Evolutionary conservation across 768 basidiomycete genomes (phyloP).

Genomic region (Tulasnella sp.): DNA sequence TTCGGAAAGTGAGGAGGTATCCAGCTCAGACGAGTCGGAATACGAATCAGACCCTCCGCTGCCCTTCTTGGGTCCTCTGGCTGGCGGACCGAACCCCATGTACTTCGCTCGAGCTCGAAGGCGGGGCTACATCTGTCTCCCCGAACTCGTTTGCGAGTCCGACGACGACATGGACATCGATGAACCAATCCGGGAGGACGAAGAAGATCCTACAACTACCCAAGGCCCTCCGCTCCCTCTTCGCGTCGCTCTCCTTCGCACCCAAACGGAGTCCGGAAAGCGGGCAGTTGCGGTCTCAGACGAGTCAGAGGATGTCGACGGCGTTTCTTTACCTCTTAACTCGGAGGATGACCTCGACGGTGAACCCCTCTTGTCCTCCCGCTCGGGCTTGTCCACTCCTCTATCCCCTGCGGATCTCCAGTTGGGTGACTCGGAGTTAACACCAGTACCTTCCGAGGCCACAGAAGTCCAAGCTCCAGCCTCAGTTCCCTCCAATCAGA

Average conservation of each 20-base stretch:
- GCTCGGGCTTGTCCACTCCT: background rate
- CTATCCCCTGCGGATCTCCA: background rate
- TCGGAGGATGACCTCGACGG: slow-evolving; percentile 13
- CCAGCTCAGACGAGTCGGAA: slow-evolving; percentile 14
- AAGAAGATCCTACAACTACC: background rate
- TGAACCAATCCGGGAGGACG: background rate
- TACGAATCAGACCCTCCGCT: slow-evolving; percentile 14
- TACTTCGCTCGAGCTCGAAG: slow-evolving; percentile 20
- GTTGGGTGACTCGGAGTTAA: background rate
- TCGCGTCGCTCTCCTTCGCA: slow-evolving; percentile 4
- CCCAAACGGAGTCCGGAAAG: background rate
- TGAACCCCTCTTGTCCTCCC: slow-evolving; percentile 11
- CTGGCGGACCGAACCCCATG: slow-evolving; percentile 2
- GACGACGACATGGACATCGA: background rate
- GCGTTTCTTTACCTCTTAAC: background rate
- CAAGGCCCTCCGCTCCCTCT: slow-evolving; percentile 8
- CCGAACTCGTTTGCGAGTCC: background rate
- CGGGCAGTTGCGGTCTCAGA: background rate
- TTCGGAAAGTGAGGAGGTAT: background rate
- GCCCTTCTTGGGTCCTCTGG: background rate
- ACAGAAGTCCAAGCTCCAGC: background rate
- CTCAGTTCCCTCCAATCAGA: background rate
- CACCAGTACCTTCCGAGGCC: background rate
- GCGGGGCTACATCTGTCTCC: slow-evolving; percentile 11
- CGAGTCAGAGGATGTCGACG: slow-evolving; percentile 1